Conservation (phyloP, 345 rosid species). For the Laguncularia racemosa region DNA sequence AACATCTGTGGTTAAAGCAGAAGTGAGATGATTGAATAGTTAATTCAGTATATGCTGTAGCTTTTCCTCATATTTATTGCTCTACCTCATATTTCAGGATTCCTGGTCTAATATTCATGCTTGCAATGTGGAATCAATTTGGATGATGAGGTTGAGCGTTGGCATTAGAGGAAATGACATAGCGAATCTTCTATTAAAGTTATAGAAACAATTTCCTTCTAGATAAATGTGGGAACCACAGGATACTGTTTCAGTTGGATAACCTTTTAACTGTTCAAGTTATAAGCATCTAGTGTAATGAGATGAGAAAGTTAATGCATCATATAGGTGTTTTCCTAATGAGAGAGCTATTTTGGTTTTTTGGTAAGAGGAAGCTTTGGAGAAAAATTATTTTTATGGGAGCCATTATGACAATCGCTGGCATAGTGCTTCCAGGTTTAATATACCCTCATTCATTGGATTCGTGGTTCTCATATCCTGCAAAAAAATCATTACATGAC, state of each 20-base stretch:
- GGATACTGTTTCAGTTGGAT: background rate
- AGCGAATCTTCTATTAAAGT: background rate
- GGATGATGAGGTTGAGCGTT: no score
- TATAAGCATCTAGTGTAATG: background rate
- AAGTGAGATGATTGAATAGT: no score
- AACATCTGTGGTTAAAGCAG: no score
- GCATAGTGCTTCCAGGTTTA: slow-evolving; percentile 40
- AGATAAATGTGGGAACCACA: background rate
- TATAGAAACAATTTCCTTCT: background rate
- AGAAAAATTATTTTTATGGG: slow-evolving; percentile 47
- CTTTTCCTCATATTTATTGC: no score
- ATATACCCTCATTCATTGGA: slow-evolving; percentile 21
- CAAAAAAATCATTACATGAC: slow-evolving; percentile 15
- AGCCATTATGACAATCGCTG: slow-evolving; percentile 35
- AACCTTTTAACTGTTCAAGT: background rate
- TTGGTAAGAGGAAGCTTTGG: slow-evolving; percentile 40
- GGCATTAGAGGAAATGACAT: background rate
- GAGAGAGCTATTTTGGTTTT: slow-evolving; percentile 20
- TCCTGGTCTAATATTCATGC: background rate
- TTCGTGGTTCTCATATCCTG: slow-evolving; percentile 20
- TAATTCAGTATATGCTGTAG: no score
- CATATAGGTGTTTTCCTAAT: slow-evolving; percentile 8
- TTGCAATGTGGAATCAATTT: background rate
- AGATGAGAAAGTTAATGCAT: slow-evolving; percentile 5
- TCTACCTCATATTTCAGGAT: no score